Percentiles rank a stretch among this genome's conserved stretches.
Evolutionary conservation across 768 basidiomycete species (phyloP).

Genomic region (Trametes maxima): DNA sequence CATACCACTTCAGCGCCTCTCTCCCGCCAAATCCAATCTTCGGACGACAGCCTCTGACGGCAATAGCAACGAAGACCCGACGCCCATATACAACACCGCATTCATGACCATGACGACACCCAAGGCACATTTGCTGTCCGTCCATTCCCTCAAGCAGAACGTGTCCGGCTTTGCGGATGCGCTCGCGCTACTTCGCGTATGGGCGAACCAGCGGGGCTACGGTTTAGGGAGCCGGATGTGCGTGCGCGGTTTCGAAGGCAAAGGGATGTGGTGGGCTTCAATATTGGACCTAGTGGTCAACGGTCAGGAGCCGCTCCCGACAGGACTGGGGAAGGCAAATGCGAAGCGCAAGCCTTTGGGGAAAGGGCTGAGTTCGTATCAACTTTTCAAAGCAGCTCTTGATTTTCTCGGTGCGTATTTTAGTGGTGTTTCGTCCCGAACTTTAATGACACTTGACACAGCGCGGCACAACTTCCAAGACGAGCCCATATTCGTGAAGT

Average conservation of each 20-base stretch:
- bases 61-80: slow-evolving; percentile 40
- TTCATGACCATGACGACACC: slow-evolving; percentile 57
- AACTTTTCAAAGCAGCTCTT: slow-evolving; percentile 81
- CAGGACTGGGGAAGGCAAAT: slow-evolving; percentile 27
- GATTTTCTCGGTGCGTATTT: slow-evolving; percentile 76
- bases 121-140: slow-evolving; percentile 48
- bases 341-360: slow-evolving; percentile 63
- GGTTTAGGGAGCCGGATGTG: slow-evolving; percentile 57
- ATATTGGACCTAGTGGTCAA: slow-evolving; percentile 60
- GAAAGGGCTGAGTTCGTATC: slow-evolving; percentile 85
- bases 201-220: slow-evolving; percentile 89
- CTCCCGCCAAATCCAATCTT: slow-evolving; percentile 74
- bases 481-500: slow-evolving; percentile 61
- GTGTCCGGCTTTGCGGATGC: slow-evolving; percentile 71
- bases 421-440: background rate
- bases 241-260: slow-evolving; percentile 69
- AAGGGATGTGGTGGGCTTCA: slow-evolving; percentile 69
- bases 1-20: slow-evolving; percentile 66
- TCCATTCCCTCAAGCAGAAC: slow-evolving; percentile 48
- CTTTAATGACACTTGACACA: slow-evolving; percentile 31
- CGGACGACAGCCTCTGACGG: slow-evolving; percentile 42
- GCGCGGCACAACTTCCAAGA: slow-evolving; percentile 71
- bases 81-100: slow-evolving; percentile 80
- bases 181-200: slow-evolving; percentile 77
- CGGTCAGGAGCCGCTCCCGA: slow-evolving; percentile 60